Evolutionary conservation across 2,329 filamentous ascomycete genomes (phyloP).

Genomic region (Aspergillus versicolor): DNA sequence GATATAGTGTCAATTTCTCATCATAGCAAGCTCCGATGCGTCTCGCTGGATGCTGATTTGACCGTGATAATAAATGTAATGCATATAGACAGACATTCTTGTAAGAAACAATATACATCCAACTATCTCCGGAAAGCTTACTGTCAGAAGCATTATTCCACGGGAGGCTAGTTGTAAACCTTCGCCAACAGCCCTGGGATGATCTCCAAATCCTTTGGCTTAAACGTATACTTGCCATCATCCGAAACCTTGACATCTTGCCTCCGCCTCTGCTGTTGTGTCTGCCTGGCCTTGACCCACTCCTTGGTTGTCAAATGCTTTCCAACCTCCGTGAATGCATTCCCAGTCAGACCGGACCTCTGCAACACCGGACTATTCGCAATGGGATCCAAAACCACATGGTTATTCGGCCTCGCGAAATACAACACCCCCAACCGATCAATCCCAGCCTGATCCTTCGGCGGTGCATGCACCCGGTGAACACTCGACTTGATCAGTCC

Average conservation of each 20-base stretch:
- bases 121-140: not conserved
- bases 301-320: conserved; percentile 42
- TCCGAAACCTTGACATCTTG: conserved; percentile 33
- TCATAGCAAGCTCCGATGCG: conserved; percentile 20
- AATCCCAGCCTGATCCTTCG: conserved; percentile 47
- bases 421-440: conserved; percentile 47
- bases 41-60: not conserved
- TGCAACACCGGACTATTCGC: conserved; percentile 38
- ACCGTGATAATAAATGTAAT: not conserved
- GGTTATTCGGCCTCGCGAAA: conserved; percentile 50
- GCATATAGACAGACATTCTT: not conserved
- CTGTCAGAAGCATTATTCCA: not conserved
- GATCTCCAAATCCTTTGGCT: conserved; percentile 42
- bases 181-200: conserved; percentile 42
- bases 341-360: conserved; percentile 37
- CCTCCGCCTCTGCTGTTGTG: conserved; percentile 43
- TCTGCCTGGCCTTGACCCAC: conserved; percentile 43
- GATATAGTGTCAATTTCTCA: conserved; percentile 89
- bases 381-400: conserved; percentile 41
- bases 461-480: conserved; percentile 52
- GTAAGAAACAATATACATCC: not conserved
- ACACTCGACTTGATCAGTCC: conserved; percentile 52
- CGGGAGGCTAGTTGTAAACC: conserved; percentile 35
- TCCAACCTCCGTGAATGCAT: conserved; percentile 42
- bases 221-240: conserved; percentile 39